Base-by-base conservation (phyloP, 2,329 filamentous ascomycete species). In the Fusarium paranaense region DNA sequence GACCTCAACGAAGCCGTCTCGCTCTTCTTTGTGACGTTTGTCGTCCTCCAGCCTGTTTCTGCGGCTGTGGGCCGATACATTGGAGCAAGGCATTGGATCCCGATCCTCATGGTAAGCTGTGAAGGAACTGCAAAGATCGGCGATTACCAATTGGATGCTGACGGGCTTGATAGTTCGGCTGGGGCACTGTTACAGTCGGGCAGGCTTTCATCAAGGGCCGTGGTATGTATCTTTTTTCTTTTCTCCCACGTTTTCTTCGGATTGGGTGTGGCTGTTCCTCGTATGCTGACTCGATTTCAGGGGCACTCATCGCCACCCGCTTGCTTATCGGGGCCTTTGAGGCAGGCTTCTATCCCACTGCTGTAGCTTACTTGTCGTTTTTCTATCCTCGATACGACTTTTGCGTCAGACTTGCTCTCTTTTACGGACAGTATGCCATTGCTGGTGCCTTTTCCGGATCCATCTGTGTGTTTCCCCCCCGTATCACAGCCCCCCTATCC, bases 391-490 rank as follows among this genome's bases (percentile, higher is more conserved):
- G 73, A 38, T 79, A 71, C 38, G 77, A 79, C 22, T 77, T 79
- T 27, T 62, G 73, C 47, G 76, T 78, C 22, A 70, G 77, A 35
- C 73, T 79, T 42, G 77, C 77, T 40, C 64, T 79, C n/a, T 79
- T 79, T 61, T 79, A 79, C 30, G 77, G 77, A 27, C 77, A 79
- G n/a, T 79, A 79, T 54, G 77, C 77, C 38, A 71, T 74, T 18
- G 74, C 74, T 14, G 78, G 78, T 6, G 78, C 78, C 61, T 78
- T 79, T 63, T 79, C 78, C 22, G 78, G 78, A 40, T 79, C 74
- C 38, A 78, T 79, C 22, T 72, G 77, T 79, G 22, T 14, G 74
- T 67, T 66, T 37, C 56, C 38, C 25, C 9, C 47, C n/a, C 10
- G 30, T 27, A 35, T 61, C 40, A 32, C 54, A 32, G 27, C n/a